Base-by-base conservation (phyloP, 441 rosid species). In the Pelargonium myrrhifolium region DNA sequence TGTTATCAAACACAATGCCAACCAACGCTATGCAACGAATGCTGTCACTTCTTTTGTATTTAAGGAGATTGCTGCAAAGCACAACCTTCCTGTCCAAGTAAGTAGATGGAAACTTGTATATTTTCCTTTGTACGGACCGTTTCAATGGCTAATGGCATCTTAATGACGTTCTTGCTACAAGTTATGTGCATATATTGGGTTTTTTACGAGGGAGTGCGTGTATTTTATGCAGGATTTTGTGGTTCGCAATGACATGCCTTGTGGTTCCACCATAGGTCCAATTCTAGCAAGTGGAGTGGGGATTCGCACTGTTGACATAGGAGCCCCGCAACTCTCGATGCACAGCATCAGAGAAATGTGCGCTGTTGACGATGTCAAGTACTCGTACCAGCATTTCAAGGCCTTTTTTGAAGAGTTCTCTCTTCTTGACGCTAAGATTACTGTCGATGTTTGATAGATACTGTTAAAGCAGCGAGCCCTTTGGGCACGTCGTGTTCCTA, bases 331-430 rank as follows among this genome's bases (percentile, higher is more conserved):
- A 69, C 81, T 92, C 63, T 92, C 98, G 0, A 92, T 95, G 99
- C 98, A 95, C 78, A 92, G 99, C 76, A 92, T 92, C 68, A 81
- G 98, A 49, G 99, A 95, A 76, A 89, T 92, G 98, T 95, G 98
- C 75, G 96, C 92, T 0, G 89, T 86, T 0, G 97, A 92, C 68
- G 99, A 95, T 22, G 87, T 95, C 69, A 76, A 81, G 74, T 82
- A 90, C 71, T 83, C 98, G 0, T 90, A 89, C 12, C 80, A 87
- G 74, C 97, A 92, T 75, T 95, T 95, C 86, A 92, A 86, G 89
- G 98, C 95, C 68, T 90, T 84, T 65, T 95, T 89, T 78, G 77
- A 68, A 53, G 96, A 87, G 24, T 80, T 83, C 79, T 70, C 92
- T 75, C 71, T 74, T 70, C 87, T 92, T 62, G 97, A 95, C 65